phyloP scores from a whole-genome alignment of 75 land plant genomes.

The Picea glauca region DNA sequence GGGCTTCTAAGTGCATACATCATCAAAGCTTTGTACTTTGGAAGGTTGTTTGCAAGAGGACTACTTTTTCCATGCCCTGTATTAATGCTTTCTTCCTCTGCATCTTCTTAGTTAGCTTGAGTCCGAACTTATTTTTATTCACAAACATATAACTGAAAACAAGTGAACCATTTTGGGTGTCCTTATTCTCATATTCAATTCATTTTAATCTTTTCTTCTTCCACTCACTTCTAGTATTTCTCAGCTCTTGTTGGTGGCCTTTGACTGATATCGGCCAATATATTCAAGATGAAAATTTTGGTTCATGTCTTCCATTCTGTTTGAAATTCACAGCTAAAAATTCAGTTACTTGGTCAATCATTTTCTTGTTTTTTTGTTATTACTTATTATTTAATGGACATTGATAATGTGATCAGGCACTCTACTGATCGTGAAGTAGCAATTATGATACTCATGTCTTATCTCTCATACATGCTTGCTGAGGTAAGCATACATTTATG shows the following conservation, averaged over 20 bases:
- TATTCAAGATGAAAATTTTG: not conserved
- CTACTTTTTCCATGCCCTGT: too few relatives aligned
- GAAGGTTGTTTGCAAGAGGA: conserved; percentile 40
- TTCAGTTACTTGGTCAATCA: not conserved
- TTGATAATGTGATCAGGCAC: conserved; percentile 40
- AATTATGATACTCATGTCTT: conserved; percentile 75
- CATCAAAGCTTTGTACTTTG: conserved; percentile 74
- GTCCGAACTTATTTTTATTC: not conserved
- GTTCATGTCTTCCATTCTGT: not conserved
- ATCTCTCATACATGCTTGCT: conserved; percentile 71
- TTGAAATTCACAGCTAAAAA: not conserved
- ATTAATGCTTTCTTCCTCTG: not conserved
- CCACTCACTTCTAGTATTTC: not conserved
- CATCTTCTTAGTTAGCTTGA: not conserved
- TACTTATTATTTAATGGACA: not conserved
- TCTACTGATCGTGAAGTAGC: conserved; percentile 86
- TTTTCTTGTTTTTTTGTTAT: not conserved
- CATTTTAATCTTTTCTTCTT: not conserved
- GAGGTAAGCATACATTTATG: conserved; percentile 36
- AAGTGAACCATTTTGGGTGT: conserved; percentile 6
- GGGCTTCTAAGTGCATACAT: conserved; percentile 82
- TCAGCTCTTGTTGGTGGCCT: not conserved
- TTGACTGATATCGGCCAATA: not conserved
- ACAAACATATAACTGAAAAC: not conserved
- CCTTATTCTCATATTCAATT: not conserved